These are phyloP conservation scores for Monilinia vaccinii-corymbosi DNA, from an alignment of 2,329 filamentous ascomycete genomes.

Conservation along the genomic window DNA sequence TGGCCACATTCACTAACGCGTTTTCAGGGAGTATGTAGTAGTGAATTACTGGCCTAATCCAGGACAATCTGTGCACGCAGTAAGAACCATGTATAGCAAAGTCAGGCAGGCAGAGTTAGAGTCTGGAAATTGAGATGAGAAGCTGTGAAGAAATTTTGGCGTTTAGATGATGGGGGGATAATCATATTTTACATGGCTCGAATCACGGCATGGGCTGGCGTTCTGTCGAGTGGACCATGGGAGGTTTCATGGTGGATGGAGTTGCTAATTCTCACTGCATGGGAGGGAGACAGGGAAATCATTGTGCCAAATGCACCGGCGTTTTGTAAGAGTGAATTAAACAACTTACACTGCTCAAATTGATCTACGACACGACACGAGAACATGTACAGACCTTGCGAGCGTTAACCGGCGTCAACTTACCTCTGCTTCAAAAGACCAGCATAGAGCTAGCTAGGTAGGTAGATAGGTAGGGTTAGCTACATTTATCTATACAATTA, in stretches of 20 bases:
- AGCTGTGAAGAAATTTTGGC: background rate
- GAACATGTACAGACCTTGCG: background rate
- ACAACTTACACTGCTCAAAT: background rate
- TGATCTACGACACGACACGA: background rate
- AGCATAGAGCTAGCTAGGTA: background rate
- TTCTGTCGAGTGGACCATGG: background rate
- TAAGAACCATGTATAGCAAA: conserved; percentile 26
- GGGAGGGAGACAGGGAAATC: background rate
- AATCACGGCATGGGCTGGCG: conserved; percentile 3
- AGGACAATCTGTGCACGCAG: conserved; percentile 21
- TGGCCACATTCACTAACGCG: conserved; percentile 13
- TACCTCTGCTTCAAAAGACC: background rate
- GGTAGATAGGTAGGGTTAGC: background rate
- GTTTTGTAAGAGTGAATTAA: background rate
- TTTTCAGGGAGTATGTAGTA: conserved; percentile 28
- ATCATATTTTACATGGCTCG: conserved; percentile 1
- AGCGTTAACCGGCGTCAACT: background rate
- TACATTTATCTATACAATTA: background rate
- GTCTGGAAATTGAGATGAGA: background rate
- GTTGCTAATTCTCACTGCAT: conserved; percentile 1
- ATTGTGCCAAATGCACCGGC: conserved; percentile 3
- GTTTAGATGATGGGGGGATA: conserved; percentile 2
- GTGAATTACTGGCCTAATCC: conserved; percentile 26
- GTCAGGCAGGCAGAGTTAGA: conserved; percentile 17
- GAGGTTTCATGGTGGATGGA: background rate